Base-by-base conservation (phyloP, 331 rosid genomes). In the Rhamnella rubrinervis region DNA sequence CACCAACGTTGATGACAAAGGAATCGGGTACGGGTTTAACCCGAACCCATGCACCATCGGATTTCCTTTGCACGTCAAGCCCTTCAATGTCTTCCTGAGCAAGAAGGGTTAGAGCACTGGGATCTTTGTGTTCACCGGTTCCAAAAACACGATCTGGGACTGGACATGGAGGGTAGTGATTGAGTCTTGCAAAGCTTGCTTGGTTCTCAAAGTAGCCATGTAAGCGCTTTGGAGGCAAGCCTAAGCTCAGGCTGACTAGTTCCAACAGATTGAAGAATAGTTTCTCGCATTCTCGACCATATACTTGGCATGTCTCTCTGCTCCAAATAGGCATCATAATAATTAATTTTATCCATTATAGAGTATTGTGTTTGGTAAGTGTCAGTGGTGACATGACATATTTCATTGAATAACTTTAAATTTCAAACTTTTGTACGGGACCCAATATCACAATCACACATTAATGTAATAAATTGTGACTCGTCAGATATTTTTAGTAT, bases 41-140 rank as follows among this genome's bases (percentile, higher is more conserved):
- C 2, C 38, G 68, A 41, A 63, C 55, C 68, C 68, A 44, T 5
- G 55, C 68, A 21, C 52, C 52, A 5, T 63, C 68, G 11, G 68
- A 63, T 63, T 63, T 63, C 21, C 68, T 31, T 10, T 39, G 68
- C 7, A 63, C 55, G 14, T 63, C 21, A 44, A 63, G 55, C 49
- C 67, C 67, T 63, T 63, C 67, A 6, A 63, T 10, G 12, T 63
- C 67, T 40, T 63, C 67, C 46, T 63, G 67, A 40, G 67, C 67
- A n/a, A 63, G 67, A 51, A 63, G 35, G 0, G 67, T 63, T 5
- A 40, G 53, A 41, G 53, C 67, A 14, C 53, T 63, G 53, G 67
- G 67, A 28, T 63, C 67, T 31, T 13, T 63, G 21, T 63, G 67
- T 40, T 51, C 67, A 12, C 67, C 53, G 31, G 67, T 63, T 26